Evolutionary conservation across 345 rosid genomes (phyloP), one percentile per base, ranked within the genome.

Genomic region (Erucastrum elatum): DNA sequence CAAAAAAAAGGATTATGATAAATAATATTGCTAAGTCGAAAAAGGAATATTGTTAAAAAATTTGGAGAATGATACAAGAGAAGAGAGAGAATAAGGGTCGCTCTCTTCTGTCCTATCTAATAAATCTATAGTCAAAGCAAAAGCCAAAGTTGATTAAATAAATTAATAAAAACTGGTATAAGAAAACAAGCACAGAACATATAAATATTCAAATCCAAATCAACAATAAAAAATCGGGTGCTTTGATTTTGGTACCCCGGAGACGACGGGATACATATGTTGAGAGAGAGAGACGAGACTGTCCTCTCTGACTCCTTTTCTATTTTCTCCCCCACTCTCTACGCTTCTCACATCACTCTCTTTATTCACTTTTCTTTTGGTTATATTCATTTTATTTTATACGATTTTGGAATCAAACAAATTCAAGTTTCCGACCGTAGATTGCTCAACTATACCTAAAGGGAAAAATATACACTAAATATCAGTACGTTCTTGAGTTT

Each of bases 161-260:
- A 69, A 68, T 35, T 7, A 53, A 53, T 64, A 73, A 67, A 41
- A 73, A 79, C 26, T 41, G 30, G 60, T 51, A 51, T 15, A 37
- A 62, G 12, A 68, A 74, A 67, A 60, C 74, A 79, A 60, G 35
- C 73, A 59, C 39, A 67, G 6, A n/a, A 79, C 25, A 64, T 39
- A 41, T 10, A 10, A 12, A 76, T 53, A 41, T 35, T 64, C 1
- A 60, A 60, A 11, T 60, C 2, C 11, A 60, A 11, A 60, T 60
- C 35, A 60, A 59, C 17, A 77, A 25, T 15, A 49, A 49, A 2
- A 66, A 46, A 55, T 21, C 1, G 70, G 31, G 26, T 44, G 74
- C 81, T 80, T 81, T 80, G 87, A 75, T 81, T 82, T 88, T 85
- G 67, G 77, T 86, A 83, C 85, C 80, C 90, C 90, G 89, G 77